phyloP scores from a whole-genome alignment of 495 filamentous ascomycete species.

The Aspergillus bertholletiae region DNA sequence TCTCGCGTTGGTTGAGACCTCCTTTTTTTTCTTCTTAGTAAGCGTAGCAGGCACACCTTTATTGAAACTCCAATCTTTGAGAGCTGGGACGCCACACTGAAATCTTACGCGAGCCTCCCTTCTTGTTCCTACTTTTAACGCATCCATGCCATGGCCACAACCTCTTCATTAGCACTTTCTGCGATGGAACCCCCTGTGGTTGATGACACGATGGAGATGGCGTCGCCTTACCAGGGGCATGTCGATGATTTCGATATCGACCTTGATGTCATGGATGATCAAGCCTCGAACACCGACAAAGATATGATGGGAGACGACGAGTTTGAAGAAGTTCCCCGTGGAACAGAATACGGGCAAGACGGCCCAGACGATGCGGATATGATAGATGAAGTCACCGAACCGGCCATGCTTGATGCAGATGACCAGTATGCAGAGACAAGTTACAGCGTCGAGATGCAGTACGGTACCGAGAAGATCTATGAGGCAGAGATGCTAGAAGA shows the following conservation, averaged over 20 bases:
- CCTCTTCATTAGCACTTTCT: slow-evolving; percentile 28
- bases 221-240: slow-evolving; percentile 41
- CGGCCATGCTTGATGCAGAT: slow-evolving; percentile 37
- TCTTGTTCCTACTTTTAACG: slow-evolving; percentile 7
- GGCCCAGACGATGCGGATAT: slow-evolving; percentile 45
- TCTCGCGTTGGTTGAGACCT: neutral
- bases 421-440: slow-evolving; percentile 28
- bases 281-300: slow-evolving; percentile 49
- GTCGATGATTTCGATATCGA: slow-evolving; percentile 75
- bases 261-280: slow-evolving; percentile 60
- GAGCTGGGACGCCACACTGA: slow-evolving; percentile 17
- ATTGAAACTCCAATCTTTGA: slow-evolving; percentile 2
- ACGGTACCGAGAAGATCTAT: slow-evolving; percentile 29
- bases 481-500: slow-evolving; percentile 45
- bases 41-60: neutral
- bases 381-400: slow-evolving; percentile 44
- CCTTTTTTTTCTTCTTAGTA: neutral
- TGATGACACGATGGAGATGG: slow-evolving; percentile 55
- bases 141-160: slow-evolving; percentile 37
- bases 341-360: slow-evolving; percentile 29
- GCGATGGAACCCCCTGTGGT: slow-evolving; percentile 39
- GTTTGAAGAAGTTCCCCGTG: slow-evolving; percentile 30
- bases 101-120: slow-evolving; percentile 19
- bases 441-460: slow-evolving; percentile 34
- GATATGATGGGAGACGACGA: slow-evolving; percentile 60